Evolutionary conservation across 1,284 basidiomycete species (phyloP), one percentile per base, ranked within the genome.

Genomic region (Microbotryum saponariae): DNA sequence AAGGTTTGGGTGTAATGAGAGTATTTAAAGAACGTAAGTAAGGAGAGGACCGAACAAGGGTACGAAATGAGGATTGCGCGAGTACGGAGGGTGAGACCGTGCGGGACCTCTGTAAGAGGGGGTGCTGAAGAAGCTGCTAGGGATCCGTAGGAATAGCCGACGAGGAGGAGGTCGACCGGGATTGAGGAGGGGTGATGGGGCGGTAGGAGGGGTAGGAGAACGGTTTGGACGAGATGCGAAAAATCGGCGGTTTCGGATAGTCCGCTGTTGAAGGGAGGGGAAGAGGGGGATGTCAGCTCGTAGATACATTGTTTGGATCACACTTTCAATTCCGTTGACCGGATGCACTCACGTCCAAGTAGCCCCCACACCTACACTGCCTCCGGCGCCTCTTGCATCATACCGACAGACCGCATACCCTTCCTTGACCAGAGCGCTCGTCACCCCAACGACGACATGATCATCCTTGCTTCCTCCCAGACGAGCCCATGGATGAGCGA

Each of bases 1-100:
- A 57, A 89, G 75, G 18, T 79, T 78, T 2, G 71, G 69, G 25
- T 78, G 76, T 72, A 88, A 87, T 16, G 76, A 75, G 5, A 75
- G 1, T 83, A 77, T 54, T 78, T 78, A 77, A 90, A 89, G 54
- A 85, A 73, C 5, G 87, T 89, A 71, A 85, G 81, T 5, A 68
- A 71, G 29, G 79, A 78, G 48, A 86, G 79, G 14, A 84, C 83
- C 8, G 84, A 82, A 8, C 89, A 76, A 0, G 88, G 88, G 70
- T 90, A 90, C 1, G 87, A 89, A 25, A 91, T 74, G 46, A 91
- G 75, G 53, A 89, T 77, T 72, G 88, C 84, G 12, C 79, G 81
- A 0, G 82, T 84, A 67, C 77, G 78, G 55, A 85, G 33, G 6
- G 46, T 21, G 9, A 4, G 7, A 18, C 12, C 37, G 20, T 4